phyloP scores from a whole-genome alignment of 2,329 filamentous ascomycete genomes.

The Aspergillus fijiensis region DNA sequence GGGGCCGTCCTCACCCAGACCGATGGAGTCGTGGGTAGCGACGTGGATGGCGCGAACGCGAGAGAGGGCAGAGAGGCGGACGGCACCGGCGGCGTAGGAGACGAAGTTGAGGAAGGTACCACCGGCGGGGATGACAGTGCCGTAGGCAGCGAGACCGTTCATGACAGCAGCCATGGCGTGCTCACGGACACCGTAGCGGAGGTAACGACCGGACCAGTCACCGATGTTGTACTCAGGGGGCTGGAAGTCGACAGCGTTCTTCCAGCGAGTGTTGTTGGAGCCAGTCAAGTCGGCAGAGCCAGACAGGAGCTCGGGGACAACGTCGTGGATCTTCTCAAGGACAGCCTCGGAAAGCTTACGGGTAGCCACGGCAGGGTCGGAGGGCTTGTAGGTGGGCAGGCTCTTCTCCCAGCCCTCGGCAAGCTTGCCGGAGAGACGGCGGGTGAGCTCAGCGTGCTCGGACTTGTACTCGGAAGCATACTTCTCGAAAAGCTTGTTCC shows the following conservation, averaged over 20 bases:
- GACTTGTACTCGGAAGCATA: constrained; percentile 76
- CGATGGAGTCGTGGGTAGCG: constrained; percentile 98
- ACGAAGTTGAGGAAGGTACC: constrained; percentile 99
- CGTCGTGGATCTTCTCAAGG: constrained; percentile 79
- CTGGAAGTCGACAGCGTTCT: constrained; percentile 96
- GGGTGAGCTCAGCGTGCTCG: constrained; percentile 76
- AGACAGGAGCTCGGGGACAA: constrained; percentile 85
- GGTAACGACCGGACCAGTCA: constrained; percentile 86
- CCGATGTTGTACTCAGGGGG: constrained; percentile 81
- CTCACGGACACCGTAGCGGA: constrained; percentile 54
- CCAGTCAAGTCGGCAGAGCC: constrained; percentile 97
- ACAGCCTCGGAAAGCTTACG: constrained; percentile 96
- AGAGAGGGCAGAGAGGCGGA: constrained; percentile 90
- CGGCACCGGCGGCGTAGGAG: constrained; percentile 91
- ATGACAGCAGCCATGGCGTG: constrained; percentile 54
- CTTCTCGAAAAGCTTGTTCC: constrained; percentile 89
- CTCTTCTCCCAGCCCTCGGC: constrained; percentile 95
- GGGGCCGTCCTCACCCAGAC: constrained; percentile 96
- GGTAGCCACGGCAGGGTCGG: constrained; percentile 81
- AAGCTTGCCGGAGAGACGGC: constrained; percentile 78
- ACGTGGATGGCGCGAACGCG: constrained; percentile 91
- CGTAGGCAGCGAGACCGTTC: constrained; percentile 87
- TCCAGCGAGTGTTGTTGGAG: constrained; percentile 98
- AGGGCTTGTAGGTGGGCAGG: constrained; percentile 85
- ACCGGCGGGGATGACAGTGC: constrained; percentile 86